These are phyloP conservation scores for Amaranthus hypochondriacus DNA, from an alignment of 148 eudicot species.

Conservation along the genomic window DNA sequence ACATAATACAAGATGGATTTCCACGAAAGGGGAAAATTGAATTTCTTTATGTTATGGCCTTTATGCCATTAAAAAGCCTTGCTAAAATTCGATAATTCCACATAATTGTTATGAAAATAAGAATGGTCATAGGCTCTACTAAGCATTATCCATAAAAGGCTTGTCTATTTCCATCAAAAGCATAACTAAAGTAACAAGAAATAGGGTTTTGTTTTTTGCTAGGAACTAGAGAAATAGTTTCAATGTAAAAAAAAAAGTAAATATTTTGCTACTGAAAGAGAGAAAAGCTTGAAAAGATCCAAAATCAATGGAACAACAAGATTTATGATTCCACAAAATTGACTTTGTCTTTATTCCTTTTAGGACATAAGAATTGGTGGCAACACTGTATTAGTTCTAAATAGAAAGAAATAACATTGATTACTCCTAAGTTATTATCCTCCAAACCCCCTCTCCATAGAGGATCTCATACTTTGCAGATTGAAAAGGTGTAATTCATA, in stretches of 20 bases:
- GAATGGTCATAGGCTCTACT: background rate
- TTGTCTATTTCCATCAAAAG: background rate
- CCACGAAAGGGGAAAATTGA: too few species aligned
- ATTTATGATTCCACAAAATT: background rate
- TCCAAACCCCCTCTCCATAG: background rate
- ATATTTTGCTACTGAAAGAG: background rate
- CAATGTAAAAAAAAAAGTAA: background rate
- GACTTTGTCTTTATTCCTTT: background rate
- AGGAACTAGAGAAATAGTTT: background rate
- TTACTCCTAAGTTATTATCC: background rate
- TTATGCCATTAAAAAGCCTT: too few species aligned
- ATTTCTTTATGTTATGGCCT: too few species aligned
- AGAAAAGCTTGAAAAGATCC: background rate
- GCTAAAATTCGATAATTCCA: too few species aligned
- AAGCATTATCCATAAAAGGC: background rate
- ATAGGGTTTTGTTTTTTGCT: too few species aligned
- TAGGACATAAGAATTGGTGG: background rate
- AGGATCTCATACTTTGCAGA: background rate
- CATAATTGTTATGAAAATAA: background rate
- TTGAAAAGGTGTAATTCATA: background rate
- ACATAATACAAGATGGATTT: too few species aligned
- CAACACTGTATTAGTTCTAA: background rate
- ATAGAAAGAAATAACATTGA: background rate
- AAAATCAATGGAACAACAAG: background rate
- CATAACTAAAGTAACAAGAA: too few species aligned